Base-by-base conservation (phyloP, 2,329 filamentous ascomycete genomes). In the Chaetomium globosum region DNA sequence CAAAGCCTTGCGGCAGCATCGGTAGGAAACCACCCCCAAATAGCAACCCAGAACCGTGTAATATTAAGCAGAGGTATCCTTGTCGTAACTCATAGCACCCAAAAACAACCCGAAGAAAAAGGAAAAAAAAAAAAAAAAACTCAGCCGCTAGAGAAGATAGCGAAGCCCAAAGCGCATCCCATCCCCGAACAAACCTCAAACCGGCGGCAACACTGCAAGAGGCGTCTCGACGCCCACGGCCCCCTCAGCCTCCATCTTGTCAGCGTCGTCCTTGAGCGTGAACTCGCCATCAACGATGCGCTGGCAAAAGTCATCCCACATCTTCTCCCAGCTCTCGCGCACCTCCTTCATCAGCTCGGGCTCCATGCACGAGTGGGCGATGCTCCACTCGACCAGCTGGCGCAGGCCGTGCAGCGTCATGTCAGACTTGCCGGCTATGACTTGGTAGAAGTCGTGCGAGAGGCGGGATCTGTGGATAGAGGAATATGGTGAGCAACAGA, bases 401-500 rank as follows among this genome's bases (percentile, higher is more conserved):
- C 89, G 88, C 87, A 89, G 90, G 52, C 89, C 89, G 68, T 85
- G 85, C 0, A 93, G 75, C 21, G 82, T 84, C 82, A 92, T 90
- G 64, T 85, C 82, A 13, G 82, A 80, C 53, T 86, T 86, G 56
- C 89, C 90, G 8, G 90, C 83, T 81, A 92, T 86, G 65, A 88
- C 82, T 73, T 93, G 90, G 74, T 92, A 92, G 73, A 92, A 92
- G 72, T 93, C 90, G 69, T 92, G 88, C 0, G 87, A 89, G 52
- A 92, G 81, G 1, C 87, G 87, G 16, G 89, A 91, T 68, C 87
- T 90, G 64, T 26, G 13, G 4, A 7, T 2, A n/a, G 39, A 16
- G 7, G 39, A 6, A n/a, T 43, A 5, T 2, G 39, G 39, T 43
- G 1, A 43, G 39, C 39, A 43, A 43, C 56, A 1, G 39, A 3